Evolutionary conservation across 352 stramenopile species (phyloP).

Genomic region (Phytophthora fragariaefolia): DNA sequence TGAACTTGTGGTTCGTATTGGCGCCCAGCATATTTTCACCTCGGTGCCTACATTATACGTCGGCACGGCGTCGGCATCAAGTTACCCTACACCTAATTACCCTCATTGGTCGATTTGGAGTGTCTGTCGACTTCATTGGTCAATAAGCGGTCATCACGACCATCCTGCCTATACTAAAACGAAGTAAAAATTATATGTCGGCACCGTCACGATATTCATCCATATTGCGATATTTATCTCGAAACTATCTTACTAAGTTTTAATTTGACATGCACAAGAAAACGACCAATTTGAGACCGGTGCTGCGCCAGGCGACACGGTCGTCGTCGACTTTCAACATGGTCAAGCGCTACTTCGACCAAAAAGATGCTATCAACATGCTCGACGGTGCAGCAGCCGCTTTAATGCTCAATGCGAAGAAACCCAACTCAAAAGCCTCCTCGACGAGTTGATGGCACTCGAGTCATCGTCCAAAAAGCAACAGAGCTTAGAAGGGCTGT

Average conservation of each 20-base stretch:
- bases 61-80: too few relatives aligned
- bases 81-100: too few relatives aligned
- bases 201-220: too few relatives aligned
- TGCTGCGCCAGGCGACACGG: not conserved
- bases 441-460: not conserved
- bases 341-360: constrained; percentile 6
- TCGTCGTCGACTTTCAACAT: constrained; percentile 11
- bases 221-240: not conserved
- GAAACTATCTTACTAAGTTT: not conserved
- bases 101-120: too few relatives aligned
- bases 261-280: constrained; percentile 2
- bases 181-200: too few relatives aligned
- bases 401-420: constrained; percentile 3
- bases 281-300: constrained; percentile 7
- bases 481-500: not conserved
- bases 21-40: too few relatives aligned
- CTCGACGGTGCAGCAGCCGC: not conserved
- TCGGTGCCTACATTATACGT: too few relatives aligned
- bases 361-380: constrained; percentile 6
- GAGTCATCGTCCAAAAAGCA: not conserved
- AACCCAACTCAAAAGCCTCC: not conserved
- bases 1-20: too few relatives aligned
- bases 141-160: too few relatives aligned
- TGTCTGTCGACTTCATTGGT: too few relatives aligned
- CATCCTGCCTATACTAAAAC: too few relatives aligned